A percentile compares a stretch with the other conserved stretches of the same genome.
Conservation (phyloP, 768 basidiomycete species). For the Tylopilus sp. region DNA sequence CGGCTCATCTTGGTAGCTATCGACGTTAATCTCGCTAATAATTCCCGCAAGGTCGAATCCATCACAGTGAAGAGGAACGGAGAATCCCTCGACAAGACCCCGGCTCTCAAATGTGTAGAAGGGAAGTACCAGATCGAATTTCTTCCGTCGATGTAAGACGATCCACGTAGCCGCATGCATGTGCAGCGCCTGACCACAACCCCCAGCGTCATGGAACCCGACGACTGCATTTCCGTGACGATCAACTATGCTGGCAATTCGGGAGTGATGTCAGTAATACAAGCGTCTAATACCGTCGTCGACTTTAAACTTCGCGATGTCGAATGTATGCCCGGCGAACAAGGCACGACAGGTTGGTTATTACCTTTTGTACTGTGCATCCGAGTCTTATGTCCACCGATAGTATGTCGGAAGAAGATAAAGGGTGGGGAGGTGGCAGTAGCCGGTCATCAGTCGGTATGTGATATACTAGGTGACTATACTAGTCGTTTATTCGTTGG, state of each 20-base stretch:
- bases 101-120: neutral
- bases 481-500: neutral
- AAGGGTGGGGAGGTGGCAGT: slow-evolving; percentile 1
- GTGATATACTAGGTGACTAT: neutral
- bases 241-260: neutral
- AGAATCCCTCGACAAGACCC: neutral
- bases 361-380: neutral
- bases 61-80: neutral
- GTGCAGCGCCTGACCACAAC: neutral
- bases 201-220: neutral
- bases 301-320: neutral
- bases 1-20: neutral
- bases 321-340: neutral
- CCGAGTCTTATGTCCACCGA: neutral
- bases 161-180: neutral
- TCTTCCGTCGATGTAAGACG: neutral
- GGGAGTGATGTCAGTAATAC: neutral
- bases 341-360: slow-evolving; percentile 4
- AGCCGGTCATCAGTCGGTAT: neutral
- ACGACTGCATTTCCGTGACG: neutral
- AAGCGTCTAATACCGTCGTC: neutral
- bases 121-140: neutral
- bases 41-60: slow-evolving; percentile 3
- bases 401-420: slow-evolving; percentile 9
- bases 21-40: slow-evolving; percentile 1